Percentiles rank a stretch among this genome's conserved stretches.
These are phyloP conservation scores for Malus sylvestris DNA, from an alignment of 306 rosid genomes.

Conservation along the genomic window DNA sequence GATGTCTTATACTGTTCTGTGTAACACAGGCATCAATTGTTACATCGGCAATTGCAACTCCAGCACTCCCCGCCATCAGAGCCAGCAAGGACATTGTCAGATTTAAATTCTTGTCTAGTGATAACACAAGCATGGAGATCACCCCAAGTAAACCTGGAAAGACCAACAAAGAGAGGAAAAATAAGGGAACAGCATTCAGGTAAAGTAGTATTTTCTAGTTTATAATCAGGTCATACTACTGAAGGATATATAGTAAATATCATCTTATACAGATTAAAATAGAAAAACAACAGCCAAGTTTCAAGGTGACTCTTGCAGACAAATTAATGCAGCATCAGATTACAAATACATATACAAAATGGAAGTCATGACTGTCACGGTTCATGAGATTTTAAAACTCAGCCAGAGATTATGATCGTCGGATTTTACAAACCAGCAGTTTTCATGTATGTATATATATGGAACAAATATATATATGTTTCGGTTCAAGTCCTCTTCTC, in stretches of 20 bases:
- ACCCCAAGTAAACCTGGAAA: constrained; percentile 52
- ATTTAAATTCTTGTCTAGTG: constrained; percentile 56
- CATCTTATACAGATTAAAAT: neutral
- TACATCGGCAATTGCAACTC: constrained; percentile 86
- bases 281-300: neutral
- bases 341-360: neutral
- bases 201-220: neutral
- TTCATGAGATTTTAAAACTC: neutral
- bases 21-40: constrained; percentile 96
- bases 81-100: constrained; percentile 57
- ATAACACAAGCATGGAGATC: constrained; percentile 62
- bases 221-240: neutral
- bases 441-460: too few relatives aligned
- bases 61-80: constrained; percentile 75
- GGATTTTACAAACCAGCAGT: too few relatives aligned
- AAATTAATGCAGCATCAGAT: neutral
- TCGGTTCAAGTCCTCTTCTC: too few relatives aligned
- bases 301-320: neutral
- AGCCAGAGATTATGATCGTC: neutral
- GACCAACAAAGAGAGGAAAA: neutral
- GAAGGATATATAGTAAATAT: neutral
- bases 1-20: constrained; percentile 77
- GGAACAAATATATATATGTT: too few relatives aligned
- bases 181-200: neutral
- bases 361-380: neutral